Conservation (phyloP, 495 filamentous ascomycete species). For the Hypoxylon intermedium region DNA sequence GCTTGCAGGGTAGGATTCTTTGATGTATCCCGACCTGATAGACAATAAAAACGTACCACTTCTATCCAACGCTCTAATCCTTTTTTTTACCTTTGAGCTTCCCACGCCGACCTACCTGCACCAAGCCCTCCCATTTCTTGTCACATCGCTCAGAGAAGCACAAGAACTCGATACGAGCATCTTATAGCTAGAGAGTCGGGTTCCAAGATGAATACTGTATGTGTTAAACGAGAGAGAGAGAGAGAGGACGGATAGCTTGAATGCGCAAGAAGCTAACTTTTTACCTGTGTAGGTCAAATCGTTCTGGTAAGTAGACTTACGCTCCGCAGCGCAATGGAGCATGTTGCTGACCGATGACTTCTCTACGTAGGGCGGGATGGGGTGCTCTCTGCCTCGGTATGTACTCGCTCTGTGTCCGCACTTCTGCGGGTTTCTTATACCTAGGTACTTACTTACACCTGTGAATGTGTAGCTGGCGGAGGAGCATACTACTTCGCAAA, state of each 20-base stretch:
- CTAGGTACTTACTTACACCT: conserved; percentile 33
- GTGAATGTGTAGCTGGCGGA: conserved; percentile 71
- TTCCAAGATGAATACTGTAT: conserved; percentile 46
- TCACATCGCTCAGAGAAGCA: conserved; percentile 8
- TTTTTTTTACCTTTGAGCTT: conserved; percentile 25
- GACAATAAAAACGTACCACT: conserved; percentile 35
- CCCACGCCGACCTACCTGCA: conserved; percentile 17
- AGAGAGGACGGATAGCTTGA: not conserved
- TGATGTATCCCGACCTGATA: conserved; percentile 22
- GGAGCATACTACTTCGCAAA: conserved; percentile 95
- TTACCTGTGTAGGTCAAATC: conserved; percentile 59
- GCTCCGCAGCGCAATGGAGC: not conserved
- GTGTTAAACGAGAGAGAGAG: conserved; percentile 4
- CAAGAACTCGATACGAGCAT: not conserved
- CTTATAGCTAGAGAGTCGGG: not conserved
- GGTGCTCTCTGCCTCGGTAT: conserved; percentile 80
- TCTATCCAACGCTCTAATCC: conserved; percentile 14
- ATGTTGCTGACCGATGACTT: conserved; percentile 12
- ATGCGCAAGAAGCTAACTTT: conserved; percentile 30
- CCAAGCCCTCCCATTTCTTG: conserved; percentile 13
- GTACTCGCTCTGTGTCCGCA: conserved; percentile 27
- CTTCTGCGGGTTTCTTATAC: not conserved
- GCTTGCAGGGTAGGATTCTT: conserved; percentile 31
- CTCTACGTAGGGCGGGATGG: conserved; percentile 75
- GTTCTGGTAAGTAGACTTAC: conserved; percentile 59